Conservation (phyloP, 169 alveolate species). For the Toxoplasma gondii region DNA sequence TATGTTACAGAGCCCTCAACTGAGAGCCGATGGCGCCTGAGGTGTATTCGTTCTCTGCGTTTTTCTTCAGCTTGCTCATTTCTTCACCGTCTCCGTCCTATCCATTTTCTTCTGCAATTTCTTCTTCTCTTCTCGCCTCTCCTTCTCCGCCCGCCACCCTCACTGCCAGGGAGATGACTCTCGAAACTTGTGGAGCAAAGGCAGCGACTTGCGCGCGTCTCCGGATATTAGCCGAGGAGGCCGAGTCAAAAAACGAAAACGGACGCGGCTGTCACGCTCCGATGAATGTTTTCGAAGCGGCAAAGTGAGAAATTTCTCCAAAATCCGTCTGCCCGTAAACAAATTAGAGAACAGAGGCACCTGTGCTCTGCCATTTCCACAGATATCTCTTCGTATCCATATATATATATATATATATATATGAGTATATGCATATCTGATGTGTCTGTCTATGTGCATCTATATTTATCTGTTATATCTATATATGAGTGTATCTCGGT, state of each 20-base stretch:
- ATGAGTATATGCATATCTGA: too few relatives aligned
- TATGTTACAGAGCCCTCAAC: too few relatives aligned
- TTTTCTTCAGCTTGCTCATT: not conserved
- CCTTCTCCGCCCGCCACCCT: not conserved
- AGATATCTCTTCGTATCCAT: too few relatives aligned
- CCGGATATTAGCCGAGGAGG: not conserved
- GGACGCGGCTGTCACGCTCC: not conserved
- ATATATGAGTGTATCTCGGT: too few relatives aligned
- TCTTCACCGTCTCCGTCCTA: not conserved
- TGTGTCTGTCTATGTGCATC: not conserved
- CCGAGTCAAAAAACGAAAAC: not conserved
- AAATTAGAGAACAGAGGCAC: too few relatives aligned
- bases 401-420: not conserved
- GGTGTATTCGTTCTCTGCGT: not conserved
- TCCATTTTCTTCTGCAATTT: not conserved
- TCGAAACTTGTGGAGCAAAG: constrained; percentile 51
- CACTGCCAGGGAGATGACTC: not conserved
- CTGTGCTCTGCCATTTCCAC: too few relatives aligned
- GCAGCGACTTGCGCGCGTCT: constrained; percentile 56
- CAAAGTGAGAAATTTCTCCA: constrained; percentile 11
- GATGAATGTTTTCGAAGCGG: constrained; percentile 10
- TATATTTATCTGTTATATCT: not conserved
- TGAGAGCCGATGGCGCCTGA: not conserved
- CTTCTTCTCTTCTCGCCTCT: not conserved
- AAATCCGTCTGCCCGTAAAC: not conserved